Evolutionary conservation across 2,329 filamentous ascomycete genomes (phyloP).

Genomic region (Alternaria sp.): DNA sequence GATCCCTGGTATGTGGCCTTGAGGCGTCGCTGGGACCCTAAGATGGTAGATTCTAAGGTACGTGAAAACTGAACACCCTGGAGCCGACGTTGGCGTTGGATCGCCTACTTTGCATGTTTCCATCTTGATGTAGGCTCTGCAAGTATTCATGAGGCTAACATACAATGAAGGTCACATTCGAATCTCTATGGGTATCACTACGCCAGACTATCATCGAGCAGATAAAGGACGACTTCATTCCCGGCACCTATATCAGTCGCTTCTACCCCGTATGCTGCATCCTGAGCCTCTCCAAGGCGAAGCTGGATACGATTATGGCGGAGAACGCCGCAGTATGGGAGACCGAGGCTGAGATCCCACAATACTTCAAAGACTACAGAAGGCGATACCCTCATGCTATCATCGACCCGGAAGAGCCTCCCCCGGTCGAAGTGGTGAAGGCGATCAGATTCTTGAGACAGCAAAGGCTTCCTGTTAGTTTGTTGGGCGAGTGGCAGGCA

Average conservation of each 20-base stretch:
- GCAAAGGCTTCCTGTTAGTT: conserved; percentile 19
- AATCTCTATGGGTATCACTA: conserved; percentile 21
- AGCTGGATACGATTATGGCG: conserved; percentile 7
- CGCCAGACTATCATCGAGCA: conserved; percentile 26
- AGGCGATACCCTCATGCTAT: conserved; percentile 1
- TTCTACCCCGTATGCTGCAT: conserved; percentile 17
- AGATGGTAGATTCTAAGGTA: conserved; percentile 1
- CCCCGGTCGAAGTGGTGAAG: conserved; percentile 6
- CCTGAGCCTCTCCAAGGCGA: conserved; percentile 8
- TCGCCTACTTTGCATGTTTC: background rate
- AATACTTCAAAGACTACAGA: conserved; percentile 14
- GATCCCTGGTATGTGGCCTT: conserved; percentile 18
- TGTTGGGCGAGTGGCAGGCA: conserved; percentile 21
- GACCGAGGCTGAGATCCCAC: conserved; percentile 11
- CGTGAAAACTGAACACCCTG: background rate
- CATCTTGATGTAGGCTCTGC: background rate
- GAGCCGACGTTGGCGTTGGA: background rate
- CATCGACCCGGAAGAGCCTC: conserved; percentile 27
- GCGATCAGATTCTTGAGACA: conserved; percentile 26
- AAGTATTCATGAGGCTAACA: background rate
- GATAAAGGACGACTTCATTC: conserved; percentile 14
- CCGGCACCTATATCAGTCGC: background rate
- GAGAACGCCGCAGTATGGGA: conserved; percentile 14
- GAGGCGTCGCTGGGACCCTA: background rate
- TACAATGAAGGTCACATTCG: conserved; percentile 16